These are phyloP conservation scores for Furcasterigmium furcatum DNA, from an alignment of 2,329 filamentous ascomycete genomes.

Conservation along the genomic window DNA sequence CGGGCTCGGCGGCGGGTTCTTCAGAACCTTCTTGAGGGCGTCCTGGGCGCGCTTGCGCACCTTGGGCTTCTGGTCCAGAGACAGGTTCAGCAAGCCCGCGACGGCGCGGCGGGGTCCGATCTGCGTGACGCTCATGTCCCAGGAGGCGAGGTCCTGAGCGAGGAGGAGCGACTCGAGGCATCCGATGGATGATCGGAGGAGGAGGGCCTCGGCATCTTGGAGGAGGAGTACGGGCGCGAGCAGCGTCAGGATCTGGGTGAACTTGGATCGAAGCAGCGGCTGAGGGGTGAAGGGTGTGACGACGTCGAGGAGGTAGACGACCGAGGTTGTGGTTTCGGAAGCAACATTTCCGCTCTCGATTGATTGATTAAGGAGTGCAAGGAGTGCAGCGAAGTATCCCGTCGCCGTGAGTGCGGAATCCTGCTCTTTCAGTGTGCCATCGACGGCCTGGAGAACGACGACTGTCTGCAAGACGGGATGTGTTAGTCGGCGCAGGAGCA, in stretches of 20 bases:
- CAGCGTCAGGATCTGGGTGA: conserved; percentile 85
- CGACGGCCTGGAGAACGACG: conserved; percentile 85
- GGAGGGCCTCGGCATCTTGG: conserved; percentile 78
- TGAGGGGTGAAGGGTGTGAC: conserved; percentile 82
- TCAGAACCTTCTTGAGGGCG: conserved; percentile 77
- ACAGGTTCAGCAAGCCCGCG: conserved; percentile 78
- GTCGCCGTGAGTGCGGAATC: conserved; percentile 81
- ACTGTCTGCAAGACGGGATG: conserved; percentile 58
- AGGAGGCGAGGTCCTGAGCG: conserved; percentile 82
- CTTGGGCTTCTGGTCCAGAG: conserved; percentile 86
- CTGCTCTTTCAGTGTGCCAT: conserved; percentile 87
- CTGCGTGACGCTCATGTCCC: conserved; percentile 80
- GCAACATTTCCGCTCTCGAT: conserved; percentile 67
- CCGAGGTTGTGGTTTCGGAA: conserved; percentile 78
- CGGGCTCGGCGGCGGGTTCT: conserved; percentile 83
- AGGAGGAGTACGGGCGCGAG: conserved; percentile 81
- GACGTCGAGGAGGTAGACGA: conserved; percentile 93
- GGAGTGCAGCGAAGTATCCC: conserved; percentile 91
- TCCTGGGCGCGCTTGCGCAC: conserved; percentile 92
- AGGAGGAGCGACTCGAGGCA: conserved; percentile 89
- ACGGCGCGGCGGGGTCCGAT: conserved; percentile 85
- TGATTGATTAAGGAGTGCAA: conserved; percentile 81
- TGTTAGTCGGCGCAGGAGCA: conserved; percentile 6
- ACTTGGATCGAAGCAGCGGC: conserved; percentile 88
- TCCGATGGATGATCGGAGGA: conserved; percentile 85